These are phyloP conservation scores for Cercospora zeina DNA, from an alignment of 2,329 filamentous ascomycete genomes.

Conservation along the genomic window DNA sequence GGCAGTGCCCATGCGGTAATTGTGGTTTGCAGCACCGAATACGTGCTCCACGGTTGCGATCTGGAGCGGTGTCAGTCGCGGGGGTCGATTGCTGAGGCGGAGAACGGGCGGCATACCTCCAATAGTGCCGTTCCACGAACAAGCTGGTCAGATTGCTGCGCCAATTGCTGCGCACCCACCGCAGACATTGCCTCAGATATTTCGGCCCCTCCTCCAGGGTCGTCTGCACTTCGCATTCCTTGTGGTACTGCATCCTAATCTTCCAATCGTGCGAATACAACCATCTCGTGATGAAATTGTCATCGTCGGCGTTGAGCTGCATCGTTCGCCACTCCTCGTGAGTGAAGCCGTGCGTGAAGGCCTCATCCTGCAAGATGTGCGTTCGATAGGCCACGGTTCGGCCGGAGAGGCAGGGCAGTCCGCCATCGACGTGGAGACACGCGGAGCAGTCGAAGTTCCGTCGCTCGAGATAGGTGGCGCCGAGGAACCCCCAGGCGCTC, in stretches of 20 bases:
- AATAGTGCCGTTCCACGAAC: constrained; percentile 78
- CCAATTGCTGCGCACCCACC: constrained; percentile 98
- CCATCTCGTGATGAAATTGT: constrained; percentile 98
- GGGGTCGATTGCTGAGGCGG: constrained; percentile 16
- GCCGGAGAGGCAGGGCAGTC: constrained; percentile 94
- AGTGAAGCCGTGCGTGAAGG: constrained; percentile 85
- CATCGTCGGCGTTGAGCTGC: constrained; percentile 92
- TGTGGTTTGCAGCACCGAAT: constrained; percentile 88
- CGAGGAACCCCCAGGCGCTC: constrained; percentile 82
- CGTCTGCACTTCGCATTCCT: constrained; percentile 86
- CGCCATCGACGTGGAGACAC: constrained; percentile 90
- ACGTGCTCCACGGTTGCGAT: constrained; percentile 89
- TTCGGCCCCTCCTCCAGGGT: constrained; percentile 86
- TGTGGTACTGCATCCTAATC: constrained; percentile 92
- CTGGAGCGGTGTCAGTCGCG: constrained; percentile 50
- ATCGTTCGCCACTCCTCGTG: constrained; percentile 86
- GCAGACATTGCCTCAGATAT: constrained; percentile 88
- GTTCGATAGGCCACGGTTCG: constrained; percentile 90
- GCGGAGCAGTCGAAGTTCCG: constrained; percentile 97
- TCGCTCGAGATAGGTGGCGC: constrained; percentile 86
- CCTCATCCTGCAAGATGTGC: constrained; percentile 78
- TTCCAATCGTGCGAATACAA: constrained; percentile 89
- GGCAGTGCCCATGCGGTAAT: constrained; percentile 84
- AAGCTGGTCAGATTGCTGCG: constrained; percentile 92
- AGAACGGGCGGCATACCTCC: constrained; percentile 65